phyloP scores from a whole-genome alignment of 768 basidiomycete species.

The Russula virescens region DNA sequence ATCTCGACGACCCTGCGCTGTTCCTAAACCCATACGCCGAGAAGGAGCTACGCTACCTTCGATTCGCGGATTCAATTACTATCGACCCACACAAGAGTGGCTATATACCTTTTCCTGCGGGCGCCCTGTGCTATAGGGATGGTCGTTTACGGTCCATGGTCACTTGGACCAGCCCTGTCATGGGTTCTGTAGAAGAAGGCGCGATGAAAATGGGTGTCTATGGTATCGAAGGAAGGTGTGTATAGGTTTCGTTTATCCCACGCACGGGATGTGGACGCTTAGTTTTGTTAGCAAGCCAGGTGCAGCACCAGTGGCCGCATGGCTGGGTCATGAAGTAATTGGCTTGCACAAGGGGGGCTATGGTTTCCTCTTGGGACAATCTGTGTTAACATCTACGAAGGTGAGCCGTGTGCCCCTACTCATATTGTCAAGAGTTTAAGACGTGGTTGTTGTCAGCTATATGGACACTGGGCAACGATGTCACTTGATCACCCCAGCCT shows the following conservation, averaged over 20 bases:
- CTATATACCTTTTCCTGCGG: constrained; percentile 41
- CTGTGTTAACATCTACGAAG: constrained; percentile 33
- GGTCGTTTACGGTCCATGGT: constrained; percentile 34
- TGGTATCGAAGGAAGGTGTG: constrained; percentile 45
- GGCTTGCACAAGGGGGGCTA: constrained; percentile 38
- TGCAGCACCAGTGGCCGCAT: constrained; percentile 37
- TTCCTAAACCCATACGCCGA: constrained; percentile 30
- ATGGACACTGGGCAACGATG: constrained; percentile 40
- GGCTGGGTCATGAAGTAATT: constrained; percentile 35
- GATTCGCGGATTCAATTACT: constrained; percentile 37
- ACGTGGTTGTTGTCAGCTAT: constrained; percentile 24
- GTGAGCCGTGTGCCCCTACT: constrained; percentile 25
- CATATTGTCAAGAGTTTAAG: not conserved
- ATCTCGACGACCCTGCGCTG: constrained; percentile 27
- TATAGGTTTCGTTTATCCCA: not conserved
- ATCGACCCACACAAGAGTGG: constrained; percentile 42
- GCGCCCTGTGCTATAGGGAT: constrained; percentile 38
- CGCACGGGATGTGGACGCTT: not conserved
- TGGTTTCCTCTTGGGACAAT: constrained; percentile 38
- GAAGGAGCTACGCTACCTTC: constrained; percentile 28
- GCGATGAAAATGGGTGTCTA: constrained; percentile 38
- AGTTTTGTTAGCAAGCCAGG: constrained; percentile 40
- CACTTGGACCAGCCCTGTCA: constrained; percentile 36
- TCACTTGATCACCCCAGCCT: constrained; percentile 30
- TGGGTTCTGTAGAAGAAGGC: constrained; percentile 29